phyloP scores from a whole-genome alignment of 306 rosid species.

The Malus asiatica region DNA sequence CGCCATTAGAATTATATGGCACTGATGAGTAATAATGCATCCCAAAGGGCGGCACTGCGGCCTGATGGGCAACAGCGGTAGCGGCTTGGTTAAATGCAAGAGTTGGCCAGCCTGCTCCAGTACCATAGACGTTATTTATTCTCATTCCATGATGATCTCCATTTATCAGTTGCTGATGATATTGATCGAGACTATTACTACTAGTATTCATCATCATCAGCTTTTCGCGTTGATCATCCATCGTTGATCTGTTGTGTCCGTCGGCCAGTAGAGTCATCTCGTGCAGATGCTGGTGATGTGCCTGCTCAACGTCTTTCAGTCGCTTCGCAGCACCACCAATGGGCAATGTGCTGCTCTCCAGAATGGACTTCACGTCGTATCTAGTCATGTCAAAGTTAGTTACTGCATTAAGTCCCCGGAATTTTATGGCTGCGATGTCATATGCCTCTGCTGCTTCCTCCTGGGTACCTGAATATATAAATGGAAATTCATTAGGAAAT shows the following conservation, averaged over 20 bases:
- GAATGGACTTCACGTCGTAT: slow-evolving; percentile 76
- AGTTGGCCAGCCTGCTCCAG: slow-evolving; percentile 37
- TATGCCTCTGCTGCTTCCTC: slow-evolving; percentile 98
- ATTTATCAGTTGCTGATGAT: neutral
- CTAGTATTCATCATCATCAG: neutral
- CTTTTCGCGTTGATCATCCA: neutral
- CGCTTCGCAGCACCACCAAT: slow-evolving; percentile 79
- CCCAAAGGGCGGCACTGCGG: slow-evolving; percentile 1
- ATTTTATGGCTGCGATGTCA: slow-evolving; percentile 88
- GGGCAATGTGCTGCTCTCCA: slow-evolving; percentile 71
- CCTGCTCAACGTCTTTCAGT: slow-evolving; percentile 52
- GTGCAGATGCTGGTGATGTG: neutral
- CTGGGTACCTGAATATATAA: slow-evolving; percentile 50
- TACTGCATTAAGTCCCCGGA: slow-evolving; percentile 82
- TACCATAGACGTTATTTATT: neutral
- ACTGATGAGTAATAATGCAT: slow-evolving; percentile 37
- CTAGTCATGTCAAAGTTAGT: slow-evolving; percentile 95
- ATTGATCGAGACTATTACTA: neutral
- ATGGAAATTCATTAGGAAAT: no score
- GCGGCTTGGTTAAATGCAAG: slow-evolving; percentile 42
- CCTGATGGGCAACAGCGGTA: neutral
- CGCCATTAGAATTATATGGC: neutral
- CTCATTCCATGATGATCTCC: neutral
- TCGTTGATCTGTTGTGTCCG: neutral
- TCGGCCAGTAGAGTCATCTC: slow-evolving; percentile 32